Base-by-base conservation (phyloP, 2,329 filamentous ascomycete genomes). In the Ceratocystis cubensis region DNA sequence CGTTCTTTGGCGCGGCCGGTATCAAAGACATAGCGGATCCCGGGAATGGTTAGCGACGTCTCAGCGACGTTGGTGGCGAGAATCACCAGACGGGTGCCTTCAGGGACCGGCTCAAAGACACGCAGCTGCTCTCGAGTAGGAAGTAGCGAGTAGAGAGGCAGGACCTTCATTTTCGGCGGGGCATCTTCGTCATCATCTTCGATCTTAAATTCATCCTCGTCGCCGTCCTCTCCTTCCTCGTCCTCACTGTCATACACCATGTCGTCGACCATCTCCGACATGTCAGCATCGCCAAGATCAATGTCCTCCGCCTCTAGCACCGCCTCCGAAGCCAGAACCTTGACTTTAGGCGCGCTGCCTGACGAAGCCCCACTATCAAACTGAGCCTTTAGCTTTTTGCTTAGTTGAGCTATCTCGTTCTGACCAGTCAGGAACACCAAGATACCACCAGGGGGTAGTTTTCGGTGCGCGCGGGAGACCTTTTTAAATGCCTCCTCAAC, bases 61-160 rank as follows among this genome's bases (percentile, higher is more conserved):
- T 99, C 94, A 0, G 94, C 94, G 57, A 99, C 91, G 75, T 99
- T 99, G 56, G 94, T 99, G 0, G 94, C 91, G 50, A 99, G 78
- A 3, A 99, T 88, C 64, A 99, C 89, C 28, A 94, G 82, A 7
- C 94, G 85, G 7, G 88, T 88, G 17, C 88, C 89, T 66, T 92
- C 88, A 0, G 93, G 92, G 0, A 89, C 84, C 0, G 87, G 81
- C 69, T 96, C 88, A 71, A 99, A 99, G 8, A 99, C 91, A 68
- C 85, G 85, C 73, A 96, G 82, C 76, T 99, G 94, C 72, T 97
- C 91, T 70, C 86, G 88, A 1, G 92, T 96, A 0, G 93, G 90
- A 0, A 99, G 79, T 64, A 96, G 84, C 2, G 94, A 97, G 76
- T 96, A 99, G 0, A 99, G 82, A 0, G 94, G 93, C n/a, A 99